These are phyloP conservation scores for Bolboschoenus planiculmis DNA, from an alignment of 176 grass and related monocot species.

Conservation along the genomic window DNA sequence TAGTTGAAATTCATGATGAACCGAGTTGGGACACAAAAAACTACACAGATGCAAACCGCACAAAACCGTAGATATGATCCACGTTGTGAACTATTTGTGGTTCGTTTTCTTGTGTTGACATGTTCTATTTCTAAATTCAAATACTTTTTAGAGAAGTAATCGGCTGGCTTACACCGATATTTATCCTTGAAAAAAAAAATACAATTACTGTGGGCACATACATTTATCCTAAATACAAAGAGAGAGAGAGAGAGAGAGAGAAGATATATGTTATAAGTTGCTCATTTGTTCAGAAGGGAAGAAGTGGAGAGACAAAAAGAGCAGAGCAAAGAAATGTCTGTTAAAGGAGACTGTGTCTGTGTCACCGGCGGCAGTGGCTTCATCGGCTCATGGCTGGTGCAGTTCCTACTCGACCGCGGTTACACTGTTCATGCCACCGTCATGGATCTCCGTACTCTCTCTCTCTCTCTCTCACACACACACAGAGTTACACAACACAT, in stretches of 20 bases:
- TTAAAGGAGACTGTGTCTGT: conserved; percentile 31
- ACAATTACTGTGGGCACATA: too few relatives aligned
- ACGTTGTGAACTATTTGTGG: background rate
- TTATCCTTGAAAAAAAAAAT: too few relatives aligned
- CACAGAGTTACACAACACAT: too few relatives aligned
- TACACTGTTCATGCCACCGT: conserved; percentile 80
- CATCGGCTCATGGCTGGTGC: conserved; percentile 79
- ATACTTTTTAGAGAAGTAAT: background rate
- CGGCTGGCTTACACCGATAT: too few relatives aligned
- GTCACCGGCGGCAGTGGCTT: conserved; percentile 78
- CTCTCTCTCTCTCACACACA: background rate
- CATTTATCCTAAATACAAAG: background rate
- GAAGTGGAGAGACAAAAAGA: background rate
- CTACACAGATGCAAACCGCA: background rate
- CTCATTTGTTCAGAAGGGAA: background rate
- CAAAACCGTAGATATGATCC: background rate
- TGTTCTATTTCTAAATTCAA: background rate
- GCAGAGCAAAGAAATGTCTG: background rate
- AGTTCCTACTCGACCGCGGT: conserved; percentile 50
- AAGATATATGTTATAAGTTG: background rate
- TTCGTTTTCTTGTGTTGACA: background rate
- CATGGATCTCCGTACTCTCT: conserved; percentile 39
- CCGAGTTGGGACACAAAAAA: background rate
- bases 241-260: background rate
- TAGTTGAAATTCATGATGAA: background rate